Evolutionary conservation across 352 stramenopile genomes (phyloP), one percentile per base, ranked within the genome.

Genomic region (Phytophthora pinifolia): DNA sequence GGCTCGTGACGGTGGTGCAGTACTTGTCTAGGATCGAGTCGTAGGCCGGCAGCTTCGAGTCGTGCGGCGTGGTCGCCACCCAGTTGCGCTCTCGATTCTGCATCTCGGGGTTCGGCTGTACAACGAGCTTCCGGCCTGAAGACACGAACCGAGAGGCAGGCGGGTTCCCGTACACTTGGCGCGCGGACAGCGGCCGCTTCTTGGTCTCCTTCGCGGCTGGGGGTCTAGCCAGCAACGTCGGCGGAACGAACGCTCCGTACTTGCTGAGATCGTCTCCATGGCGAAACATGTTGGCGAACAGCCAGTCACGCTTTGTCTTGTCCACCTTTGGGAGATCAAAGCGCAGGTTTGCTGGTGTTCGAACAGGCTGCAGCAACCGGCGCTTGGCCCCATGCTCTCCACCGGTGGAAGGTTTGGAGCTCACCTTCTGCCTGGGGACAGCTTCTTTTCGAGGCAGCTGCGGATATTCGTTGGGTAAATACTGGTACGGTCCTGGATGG

Each of bases 11-110:
- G 0, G 76, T 87, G 9, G 76, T 80, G 64, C 82, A 90, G 42
- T 80, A 85, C 56, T 87, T 89, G 65, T 92, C 82, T 12, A 92
- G 46, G 32, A 92, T 92, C 20, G 82, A 88, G 48, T 92, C 79
- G 32, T 92, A 92, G 9, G 51, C 6, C 5, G 82, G 79, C 7
- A 90, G 83, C 6, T 72, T 53, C 1, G 76, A 82, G 34, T 88
- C 70, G 20, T 67, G 67, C 1, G 64, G 60, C 0, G 67, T 86
- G 14, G 56, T 69, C 3, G 63, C 59, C 6, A 84, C 73, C 82
- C 82, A 92, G 39, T 76, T 83, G 18, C 54, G 65, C 36, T 92
- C 76, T 47, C 69, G 62, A 18, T 73, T 66, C 2, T 68, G 65
- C 4, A 73, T 57, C 12, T 43, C 50, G 6, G 57, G 60, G 13